Percentiles rank a stretch among this genome's conserved stretches.
These are phyloP conservation scores for Syncephalastrum monosporum DNA, from an alignment of 371 early-diverging fungal genomes.

Conservation along the genomic window DNA sequence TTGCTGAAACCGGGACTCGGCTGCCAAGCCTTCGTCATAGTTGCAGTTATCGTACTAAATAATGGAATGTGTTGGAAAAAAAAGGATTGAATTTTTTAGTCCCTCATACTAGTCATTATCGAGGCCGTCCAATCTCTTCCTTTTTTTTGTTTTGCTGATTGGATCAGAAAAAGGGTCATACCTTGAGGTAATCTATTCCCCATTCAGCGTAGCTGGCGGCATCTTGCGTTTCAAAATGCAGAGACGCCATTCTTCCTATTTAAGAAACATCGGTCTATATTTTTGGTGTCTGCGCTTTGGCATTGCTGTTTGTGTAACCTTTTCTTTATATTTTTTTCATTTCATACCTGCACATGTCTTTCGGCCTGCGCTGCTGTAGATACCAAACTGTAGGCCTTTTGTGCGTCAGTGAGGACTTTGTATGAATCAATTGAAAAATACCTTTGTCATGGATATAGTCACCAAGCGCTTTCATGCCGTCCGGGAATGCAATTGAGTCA, in stretches of 20 bases:
- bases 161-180: not conserved
- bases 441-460: conserved; percentile 37
- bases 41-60: conserved; percentile 25
- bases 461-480: conserved; percentile 33
- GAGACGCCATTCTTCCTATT: conserved; percentile 16
- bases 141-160: not conserved
- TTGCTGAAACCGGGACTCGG: conserved; percentile 7
- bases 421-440: conserved; percentile 5
- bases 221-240: conserved; percentile 19
- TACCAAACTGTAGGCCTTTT: conserved; percentile 27
- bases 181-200: conserved; percentile 24
- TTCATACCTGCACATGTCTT: conserved; percentile 18
- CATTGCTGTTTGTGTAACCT: too few species aligned
- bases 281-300: too few species aligned
- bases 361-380: conserved; percentile 26
- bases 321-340: too few species aligned
- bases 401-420: too few species aligned
- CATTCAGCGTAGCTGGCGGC: conserved; percentile 21
- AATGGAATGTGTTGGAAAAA: too few species aligned
- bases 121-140: too few species aligned
- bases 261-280: not conserved
- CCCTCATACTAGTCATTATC: too few species aligned
- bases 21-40: conserved; percentile 16
- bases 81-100: too few species aligned
- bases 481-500: conserved; percentile 33